Evolutionary conservation across 768 basidiomycete genomes (phyloP), one percentile per base, ranked within the genome.

Genomic region (Pisolithus marmoratus): DNA sequence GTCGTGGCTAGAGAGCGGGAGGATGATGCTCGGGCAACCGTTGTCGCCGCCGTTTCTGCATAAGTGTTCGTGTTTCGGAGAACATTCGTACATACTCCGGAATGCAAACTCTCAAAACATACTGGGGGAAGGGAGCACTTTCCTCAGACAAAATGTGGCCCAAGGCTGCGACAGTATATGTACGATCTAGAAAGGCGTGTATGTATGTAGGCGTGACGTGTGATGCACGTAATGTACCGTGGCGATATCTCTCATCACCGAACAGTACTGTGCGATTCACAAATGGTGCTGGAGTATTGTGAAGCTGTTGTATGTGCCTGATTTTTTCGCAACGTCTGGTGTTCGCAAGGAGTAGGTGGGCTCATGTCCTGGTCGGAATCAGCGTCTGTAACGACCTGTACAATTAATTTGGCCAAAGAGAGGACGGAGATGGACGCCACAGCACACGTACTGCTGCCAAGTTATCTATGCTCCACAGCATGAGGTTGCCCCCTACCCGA

Each of bases 1-100:
- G 50, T 52, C 4, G 49, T 43, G 22, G 38, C 49, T 22, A 40
- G 23, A 38, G 54, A 55, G 41, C 38, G 29, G 15, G 27, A 20
- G 24, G 37, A 34, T 23, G 46, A 51, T 41, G 12, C 58, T 57
- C 24, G 9, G 58, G 47, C 58, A 53, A 8, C 46, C 31, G 40
- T 44, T 8, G 54, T 47, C 14, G 22, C 40, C 8, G 27, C 46
- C 26, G 26, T 26, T 45, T 45, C 43, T 7, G 24, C 43, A 15
- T 45, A 45, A 24, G 24, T 11, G 6, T 23, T 5, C 20, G n/a
- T 38, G 17, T 19, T 20, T 20, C 8, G 40, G 12, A 5, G 34
- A 15, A 4, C 34, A 34, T 34, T 14, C 9, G 8, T 3, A 9
- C 40, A 38, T 19, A 41, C 38, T 11, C 38, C 38, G 29, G 29